phyloP scores from a whole-genome alignment of 2,329 filamentous ascomycete genomes.

The Arthroderma sp. region DNA sequence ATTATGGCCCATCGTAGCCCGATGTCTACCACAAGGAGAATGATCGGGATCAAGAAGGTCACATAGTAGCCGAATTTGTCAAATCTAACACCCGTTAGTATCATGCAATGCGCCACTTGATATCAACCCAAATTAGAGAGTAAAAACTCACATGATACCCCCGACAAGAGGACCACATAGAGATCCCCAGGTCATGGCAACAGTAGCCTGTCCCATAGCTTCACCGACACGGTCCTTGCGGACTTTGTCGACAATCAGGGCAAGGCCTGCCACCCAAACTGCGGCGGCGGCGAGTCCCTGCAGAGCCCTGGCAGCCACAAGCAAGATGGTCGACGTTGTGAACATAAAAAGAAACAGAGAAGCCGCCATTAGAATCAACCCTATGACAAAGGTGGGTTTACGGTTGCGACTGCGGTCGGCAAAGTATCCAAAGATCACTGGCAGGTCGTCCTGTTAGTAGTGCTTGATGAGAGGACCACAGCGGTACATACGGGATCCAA shows the following conservation, averaged over 20 bases:
- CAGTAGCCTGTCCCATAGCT: slow-evolving; percentile 40
- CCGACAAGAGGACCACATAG: slow-evolving; percentile 46
- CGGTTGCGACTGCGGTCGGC: slow-evolving; percentile 41
- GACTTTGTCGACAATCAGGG: slow-evolving; percentile 47
- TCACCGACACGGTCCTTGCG: slow-evolving; percentile 44
- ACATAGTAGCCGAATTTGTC: slow-evolving; percentile 18
- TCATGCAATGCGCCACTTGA: too few species aligned
- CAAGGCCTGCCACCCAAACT: slow-evolving; percentile 49
- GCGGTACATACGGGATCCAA: slow-evolving; percentile 6
- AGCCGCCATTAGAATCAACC: slow-evolving; percentile 38
- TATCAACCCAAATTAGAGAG: background rate
- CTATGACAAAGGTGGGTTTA: slow-evolving; percentile 44
- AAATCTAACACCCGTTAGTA: slow-evolving; percentile 8
- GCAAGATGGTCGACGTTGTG: slow-evolving; percentile 33
- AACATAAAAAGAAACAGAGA: slow-evolving; percentile 44
- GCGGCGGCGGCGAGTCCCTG: slow-evolving; percentile 46
- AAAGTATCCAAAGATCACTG: slow-evolving; percentile 25
- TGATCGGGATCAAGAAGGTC: slow-evolving; percentile 26
- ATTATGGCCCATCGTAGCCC: slow-evolving; percentile 47
- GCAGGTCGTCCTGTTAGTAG: background rate
- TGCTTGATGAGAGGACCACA: background rate
- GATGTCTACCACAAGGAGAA: slow-evolving; percentile 44
- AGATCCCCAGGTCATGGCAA: slow-evolving; percentile 44
- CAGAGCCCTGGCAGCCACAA: slow-evolving; percentile 40
- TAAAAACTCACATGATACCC: slow-evolving; percentile 42